phyloP scores from a whole-genome alignment of 2,329 filamentous ascomycete species.

The Domatiomyces globalis region DNA sequence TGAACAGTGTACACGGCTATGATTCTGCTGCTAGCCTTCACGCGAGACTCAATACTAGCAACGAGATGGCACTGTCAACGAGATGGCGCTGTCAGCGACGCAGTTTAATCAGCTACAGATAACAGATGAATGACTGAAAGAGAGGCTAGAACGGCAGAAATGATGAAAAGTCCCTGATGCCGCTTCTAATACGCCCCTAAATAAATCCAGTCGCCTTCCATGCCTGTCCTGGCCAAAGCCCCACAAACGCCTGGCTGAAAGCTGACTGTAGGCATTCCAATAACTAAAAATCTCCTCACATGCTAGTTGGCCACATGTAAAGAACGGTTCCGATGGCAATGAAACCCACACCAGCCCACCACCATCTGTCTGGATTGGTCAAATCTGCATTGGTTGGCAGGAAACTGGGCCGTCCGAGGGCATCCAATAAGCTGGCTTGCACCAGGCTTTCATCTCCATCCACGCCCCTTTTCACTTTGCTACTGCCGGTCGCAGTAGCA shows the following conservation, averaged over 20 bases:
- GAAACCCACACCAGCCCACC: conserved; percentile 36
- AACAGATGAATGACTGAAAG: too few relatives aligned
- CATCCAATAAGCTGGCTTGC: background rate
- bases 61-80: too few relatives aligned
- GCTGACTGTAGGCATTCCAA: background rate
- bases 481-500: conserved; percentile 20
- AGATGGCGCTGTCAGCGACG: too few relatives aligned
- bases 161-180: background rate
- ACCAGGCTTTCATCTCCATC: conserved; percentile 3
- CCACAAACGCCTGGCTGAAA: background rate
- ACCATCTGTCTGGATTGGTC: conserved; percentile 29
- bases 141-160: background rate
- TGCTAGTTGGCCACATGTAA: conserved; percentile 17
- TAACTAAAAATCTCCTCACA: background rate
- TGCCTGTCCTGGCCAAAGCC: background rate
- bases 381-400: conserved; percentile 1
- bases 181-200: background rate
- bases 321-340: conserved; percentile 30
- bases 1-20: too few relatives aligned
- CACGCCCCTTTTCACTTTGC: conserved; percentile 23
- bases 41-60: too few relatives aligned
- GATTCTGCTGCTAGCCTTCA: too few relatives aligned
- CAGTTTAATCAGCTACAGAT: too few relatives aligned
- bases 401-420: background rate
- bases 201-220: background rate